Evolutionary conservation across 2,329 filamentous ascomycete species (phyloP).

Genomic region (Ophiocordyceps camponoti-rufipedis): DNA sequence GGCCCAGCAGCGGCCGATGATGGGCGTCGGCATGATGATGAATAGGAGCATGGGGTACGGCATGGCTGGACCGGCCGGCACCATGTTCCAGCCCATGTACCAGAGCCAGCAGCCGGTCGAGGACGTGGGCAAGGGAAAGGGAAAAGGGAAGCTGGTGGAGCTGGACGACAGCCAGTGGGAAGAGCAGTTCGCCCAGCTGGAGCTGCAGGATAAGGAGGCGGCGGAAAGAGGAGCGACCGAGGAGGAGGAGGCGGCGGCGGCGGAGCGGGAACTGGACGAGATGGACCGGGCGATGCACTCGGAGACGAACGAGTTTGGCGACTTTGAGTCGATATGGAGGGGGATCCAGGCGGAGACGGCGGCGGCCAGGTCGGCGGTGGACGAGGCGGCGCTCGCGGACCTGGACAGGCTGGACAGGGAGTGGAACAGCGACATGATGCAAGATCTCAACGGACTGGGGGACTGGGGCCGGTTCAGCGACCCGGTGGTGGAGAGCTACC

Average conservation of each 20-base stretch:
- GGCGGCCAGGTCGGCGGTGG: slow-evolving; percentile 52
- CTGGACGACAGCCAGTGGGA: slow-evolving; percentile 92
- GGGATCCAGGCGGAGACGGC: slow-evolving; percentile 64
- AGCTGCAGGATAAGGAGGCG: slow-evolving; percentile 37
- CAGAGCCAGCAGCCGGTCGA: slow-evolving; percentile 27
- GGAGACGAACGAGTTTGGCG: slow-evolving; percentile 60
- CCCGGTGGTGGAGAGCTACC: slow-evolving; percentile 70
- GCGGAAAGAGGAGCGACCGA: slow-evolving; percentile 15
- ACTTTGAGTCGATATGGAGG: slow-evolving; percentile 81
- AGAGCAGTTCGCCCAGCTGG: slow-evolving; percentile 83
- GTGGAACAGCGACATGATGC: slow-evolving; percentile 45
- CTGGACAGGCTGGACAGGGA: slow-evolving; percentile 62
- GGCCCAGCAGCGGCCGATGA: slow-evolving; percentile 42
- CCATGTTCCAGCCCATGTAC: slow-evolving; percentile 36
- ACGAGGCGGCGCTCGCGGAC: slow-evolving; percentile 41
- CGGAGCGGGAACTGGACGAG: slow-evolving; percentile 74
- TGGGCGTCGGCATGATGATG: slow-evolving; percentile 32
- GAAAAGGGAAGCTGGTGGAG: slow-evolving; percentile 87
- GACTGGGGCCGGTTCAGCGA: slow-evolving; percentile 52
- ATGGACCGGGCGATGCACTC: slow-evolving; percentile 54
- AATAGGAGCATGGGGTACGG: slow-evolving; percentile 32
- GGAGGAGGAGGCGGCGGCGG: slow-evolving; percentile 45
- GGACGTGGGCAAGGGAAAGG: slow-evolving; percentile 34
- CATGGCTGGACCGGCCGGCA: slow-evolving; percentile 11
- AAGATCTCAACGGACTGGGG: slow-evolving; percentile 42